A percentile compares a stretch with the other conserved stretches of the same genome.
These are phyloP conservation scores for Yarrowia sp. DNA, from an alignment of 805 yeast species.

Conservation along the genomic window DNA sequence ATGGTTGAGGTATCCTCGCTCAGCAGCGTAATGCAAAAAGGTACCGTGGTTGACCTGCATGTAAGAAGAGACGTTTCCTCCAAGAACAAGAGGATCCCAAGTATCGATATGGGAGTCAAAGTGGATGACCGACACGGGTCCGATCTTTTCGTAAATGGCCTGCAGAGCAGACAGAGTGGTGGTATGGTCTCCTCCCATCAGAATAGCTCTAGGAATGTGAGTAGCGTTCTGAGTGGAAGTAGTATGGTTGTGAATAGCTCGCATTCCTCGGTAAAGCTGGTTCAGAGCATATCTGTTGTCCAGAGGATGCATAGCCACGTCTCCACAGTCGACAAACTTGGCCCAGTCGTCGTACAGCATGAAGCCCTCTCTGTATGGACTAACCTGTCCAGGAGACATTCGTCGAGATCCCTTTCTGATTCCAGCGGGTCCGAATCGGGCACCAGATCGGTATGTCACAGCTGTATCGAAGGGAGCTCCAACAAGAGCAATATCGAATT, in stretches of 20 bases:
- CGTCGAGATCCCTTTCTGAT: conserved; percentile 47
- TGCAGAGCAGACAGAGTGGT: conserved; percentile 68
- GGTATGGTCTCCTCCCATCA: conserved; percentile 79
- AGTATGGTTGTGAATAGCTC: conserved; percentile 43
- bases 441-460: conserved; percentile 73
- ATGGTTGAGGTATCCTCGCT: conserved; percentile 55
- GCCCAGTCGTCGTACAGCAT: conserved; percentile 61
- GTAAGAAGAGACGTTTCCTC: conserved; percentile 61
- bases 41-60: conserved; percentile 67
- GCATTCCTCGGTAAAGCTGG: conserved; percentile 52
- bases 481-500: conserved; percentile 67
- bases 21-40: conserved; percentile 66
- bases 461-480: conserved; percentile 88
- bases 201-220: conserved; percentile 53
- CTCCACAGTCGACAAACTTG: conserved; percentile 59
- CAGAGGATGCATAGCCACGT: conserved; percentile 63
- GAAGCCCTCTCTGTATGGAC: conserved; percentile 52
- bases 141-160: conserved; percentile 56
- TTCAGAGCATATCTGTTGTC: conserved; percentile 59
- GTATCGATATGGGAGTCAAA: conserved; percentile 71
- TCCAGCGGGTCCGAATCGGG: conserved; percentile 69
- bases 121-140: conserved; percentile 66
- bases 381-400: conserved; percentile 26
- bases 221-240: conserved; percentile 43
- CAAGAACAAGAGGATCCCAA: conserved; percentile 62